Evolutionary conservation across 768 basidiomycete species (phyloP), one percentile per base, ranked within the genome.

Genomic region (Leccinum fibrillosum): DNA sequence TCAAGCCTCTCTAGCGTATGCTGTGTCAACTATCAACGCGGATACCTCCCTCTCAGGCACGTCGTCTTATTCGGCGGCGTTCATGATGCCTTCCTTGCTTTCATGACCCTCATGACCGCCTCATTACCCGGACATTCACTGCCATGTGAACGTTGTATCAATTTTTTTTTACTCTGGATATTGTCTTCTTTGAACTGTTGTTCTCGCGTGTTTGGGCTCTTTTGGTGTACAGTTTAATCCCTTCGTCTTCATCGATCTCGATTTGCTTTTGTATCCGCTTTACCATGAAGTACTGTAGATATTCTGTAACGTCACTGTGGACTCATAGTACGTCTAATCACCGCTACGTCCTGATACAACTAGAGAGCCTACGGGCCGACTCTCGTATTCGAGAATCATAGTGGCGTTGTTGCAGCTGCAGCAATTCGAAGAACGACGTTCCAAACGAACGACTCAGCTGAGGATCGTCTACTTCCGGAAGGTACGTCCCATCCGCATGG

Each of bases 381-480:
- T 77, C 78, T 61, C 90, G 77, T 8, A 97, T 88, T 53, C 76
- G 74, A 65, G 79, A 74, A 73, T 95, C 90, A 69, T 79, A 82
- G 70, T 92, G 86, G 32, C 75, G 76, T 63, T 74, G 71, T 61
- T 77, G 76, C 52, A 91, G 79, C 58, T 88, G 72, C 61, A 87
- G 75, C 56, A 95, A 74, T 76, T 99, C 97, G 82, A 86, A 98
- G 65, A 93, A 88, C 48, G 84, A 89, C 32, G 92, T 87, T 50
- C 86, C 90, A 68, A 96, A 92, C 35, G 92, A 82, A 71, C 87
- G 84, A 65, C 82, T 83, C 30, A 93, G 76, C 66, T 92, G 88
- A 50, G 94, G 94, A 74, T 98, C 95, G 66, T 96, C 90, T 47
- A 96, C 77, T 53, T 93, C 87, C 0, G 89, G 82, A 26, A 88